phyloP scores from a whole-genome alignment of 83 land plant species.

The Picea abies region DNA sequence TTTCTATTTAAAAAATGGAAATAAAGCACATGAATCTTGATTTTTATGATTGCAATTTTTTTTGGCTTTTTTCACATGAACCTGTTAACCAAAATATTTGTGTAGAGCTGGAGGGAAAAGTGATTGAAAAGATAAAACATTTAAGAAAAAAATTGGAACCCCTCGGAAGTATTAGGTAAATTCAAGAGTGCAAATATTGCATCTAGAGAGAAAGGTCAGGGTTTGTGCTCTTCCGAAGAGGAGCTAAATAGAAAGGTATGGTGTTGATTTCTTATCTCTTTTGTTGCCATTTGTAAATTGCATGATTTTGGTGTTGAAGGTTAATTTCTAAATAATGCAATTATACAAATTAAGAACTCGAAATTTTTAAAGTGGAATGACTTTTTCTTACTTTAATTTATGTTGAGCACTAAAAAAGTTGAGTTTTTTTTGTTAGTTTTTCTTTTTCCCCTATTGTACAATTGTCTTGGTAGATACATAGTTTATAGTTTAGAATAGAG shows the following conservation, averaged over 20 bases:
- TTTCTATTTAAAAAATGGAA: background rate
- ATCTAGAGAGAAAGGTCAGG: conserved; percentile 35
- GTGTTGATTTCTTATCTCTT: background rate
- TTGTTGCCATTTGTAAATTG: background rate
- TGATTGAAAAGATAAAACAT: conserved; percentile 41
- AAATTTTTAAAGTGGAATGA: too few species aligned
- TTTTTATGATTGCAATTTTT: background rate
- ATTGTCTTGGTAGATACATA: conserved; percentile 37
- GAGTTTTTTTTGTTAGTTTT: background rate
- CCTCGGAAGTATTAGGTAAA: conserved; percentile 54
- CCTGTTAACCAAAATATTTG: background rate
- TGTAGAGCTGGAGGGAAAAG: conserved; percentile 45
- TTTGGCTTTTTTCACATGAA: too few species aligned
- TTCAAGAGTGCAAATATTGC: conserved; percentile 41
- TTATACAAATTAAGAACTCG: too few species aligned
- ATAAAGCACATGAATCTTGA: background rate
- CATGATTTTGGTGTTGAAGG: background rate
- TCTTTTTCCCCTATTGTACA: background rate
- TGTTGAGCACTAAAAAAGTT: background rate
- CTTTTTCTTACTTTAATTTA: background rate
- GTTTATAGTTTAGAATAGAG: conserved; percentile 51
- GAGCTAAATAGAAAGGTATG: conserved; percentile 71
- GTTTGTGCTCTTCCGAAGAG: conserved; percentile 69
- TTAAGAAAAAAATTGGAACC: conserved; percentile 61
- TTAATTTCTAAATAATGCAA: background rate